These are phyloP conservation scores for Barnettozyma pratensis DNA, from an alignment of 805 yeast genomes.

Conservation along the genomic window DNA sequence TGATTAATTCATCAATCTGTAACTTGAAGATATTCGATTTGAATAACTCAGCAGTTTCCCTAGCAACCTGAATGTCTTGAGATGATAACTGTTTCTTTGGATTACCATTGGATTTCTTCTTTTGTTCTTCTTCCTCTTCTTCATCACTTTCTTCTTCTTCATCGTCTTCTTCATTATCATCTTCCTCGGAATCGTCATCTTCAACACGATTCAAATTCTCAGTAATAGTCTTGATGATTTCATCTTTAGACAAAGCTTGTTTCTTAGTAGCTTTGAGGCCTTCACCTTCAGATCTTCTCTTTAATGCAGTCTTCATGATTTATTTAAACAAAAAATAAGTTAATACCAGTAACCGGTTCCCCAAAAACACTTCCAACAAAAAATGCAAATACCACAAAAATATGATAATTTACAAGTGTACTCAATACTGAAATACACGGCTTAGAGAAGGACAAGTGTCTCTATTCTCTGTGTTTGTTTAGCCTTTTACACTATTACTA, in stretches of 20 bases:
- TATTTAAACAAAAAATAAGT: no score
- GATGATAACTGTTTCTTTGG: conserved; percentile 38
- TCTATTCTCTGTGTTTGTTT: conserved; percentile 13
- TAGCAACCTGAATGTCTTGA: conserved; percentile 84
- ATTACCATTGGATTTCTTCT: conserved; percentile 16
- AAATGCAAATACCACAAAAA: no score
- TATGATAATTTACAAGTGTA: no score
- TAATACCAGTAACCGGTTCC: no score
- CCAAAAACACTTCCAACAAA: no score
- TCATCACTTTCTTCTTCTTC: conserved; percentile 3
- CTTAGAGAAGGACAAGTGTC: background rate
- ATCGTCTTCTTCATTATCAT: conserved; percentile 8
- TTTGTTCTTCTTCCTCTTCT: conserved; percentile 20
- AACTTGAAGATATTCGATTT: conserved; percentile 92
- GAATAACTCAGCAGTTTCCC: conserved; percentile 92
- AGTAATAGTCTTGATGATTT: conserved; percentile 16
- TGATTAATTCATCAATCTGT: conserved; percentile 86
- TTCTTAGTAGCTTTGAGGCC: conserved; percentile 17
- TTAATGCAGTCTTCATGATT: conserved; percentile 2
- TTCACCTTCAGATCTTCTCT: conserved; percentile 17
- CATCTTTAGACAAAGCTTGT: conserved; percentile 16
- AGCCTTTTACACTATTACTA: background rate
- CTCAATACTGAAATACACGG: no score
- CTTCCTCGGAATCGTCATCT: conserved; percentile 8
- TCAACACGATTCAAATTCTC: conserved; percentile 2